A percentile compares a stretch with the other conserved stretches of the same genome.
Conservation (phyloP, 805 yeast genomes). For the Candida odintsovae region DNA sequence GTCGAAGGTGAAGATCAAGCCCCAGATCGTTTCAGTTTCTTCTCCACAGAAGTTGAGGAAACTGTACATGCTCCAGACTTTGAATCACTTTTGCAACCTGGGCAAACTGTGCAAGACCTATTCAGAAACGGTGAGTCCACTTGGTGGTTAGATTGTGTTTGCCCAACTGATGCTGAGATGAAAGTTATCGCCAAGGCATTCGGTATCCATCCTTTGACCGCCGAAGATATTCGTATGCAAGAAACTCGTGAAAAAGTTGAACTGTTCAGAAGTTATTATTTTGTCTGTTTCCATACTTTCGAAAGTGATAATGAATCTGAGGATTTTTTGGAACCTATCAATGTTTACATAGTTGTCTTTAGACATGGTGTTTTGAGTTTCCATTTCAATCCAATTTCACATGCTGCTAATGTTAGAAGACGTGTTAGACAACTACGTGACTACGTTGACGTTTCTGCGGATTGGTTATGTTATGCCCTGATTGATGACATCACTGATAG, state of each 20-base stretch:
- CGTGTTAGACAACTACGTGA: slow-evolving; percentile 76
- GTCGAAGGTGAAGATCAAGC: slow-evolving; percentile 32
- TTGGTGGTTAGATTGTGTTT: slow-evolving; percentile 95
- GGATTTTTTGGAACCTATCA: slow-evolving; percentile 77
- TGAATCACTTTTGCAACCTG: slow-evolving; percentile 65
- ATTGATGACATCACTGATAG: slow-evolving; percentile 84
- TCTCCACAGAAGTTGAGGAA: slow-evolving; percentile 75
- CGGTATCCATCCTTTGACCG: slow-evolving; percentile 96
- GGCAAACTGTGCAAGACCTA: slow-evolving; percentile 58
- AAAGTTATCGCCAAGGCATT: slow-evolving; percentile 86
- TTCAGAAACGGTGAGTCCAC: slow-evolving; percentile 70
- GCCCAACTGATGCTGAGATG: slow-evolving; percentile 96
- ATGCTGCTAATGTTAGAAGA: slow-evolving; percentile 82
- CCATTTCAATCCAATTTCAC: slow-evolving; percentile 93
- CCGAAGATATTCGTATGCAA: slow-evolving; percentile 94
- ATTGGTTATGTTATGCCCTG: slow-evolving; percentile 78
- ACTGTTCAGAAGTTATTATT: slow-evolving; percentile 81
- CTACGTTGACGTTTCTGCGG: slow-evolving; percentile 71
- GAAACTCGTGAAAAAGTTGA: slow-evolving; percentile 98
- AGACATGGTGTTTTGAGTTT: slow-evolving; percentile 87
- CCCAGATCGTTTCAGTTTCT: slow-evolving; percentile 81
- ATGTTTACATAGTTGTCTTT: slow-evolving; percentile 82
- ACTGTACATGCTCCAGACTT: slow-evolving; percentile 88
- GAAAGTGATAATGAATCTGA: slow-evolving; percentile 79
- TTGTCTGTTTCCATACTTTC: slow-evolving; percentile 95